Conservation (phyloP, 2,329 filamentous ascomycete species). For the Botrytis aclada region DNA sequence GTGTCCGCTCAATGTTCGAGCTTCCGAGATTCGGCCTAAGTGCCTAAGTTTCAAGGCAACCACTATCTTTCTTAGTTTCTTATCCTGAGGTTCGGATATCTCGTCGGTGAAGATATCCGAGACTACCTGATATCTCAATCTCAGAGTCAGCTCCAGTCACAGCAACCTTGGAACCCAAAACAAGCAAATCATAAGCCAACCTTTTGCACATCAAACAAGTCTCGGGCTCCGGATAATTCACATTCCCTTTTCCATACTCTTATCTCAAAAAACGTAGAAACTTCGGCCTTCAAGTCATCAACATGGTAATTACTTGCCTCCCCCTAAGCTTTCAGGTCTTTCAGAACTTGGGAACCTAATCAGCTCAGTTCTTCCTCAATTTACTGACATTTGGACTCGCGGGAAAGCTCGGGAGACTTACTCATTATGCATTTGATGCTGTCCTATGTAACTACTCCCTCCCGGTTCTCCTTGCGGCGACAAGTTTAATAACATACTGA, state of each 20-base stretch:
- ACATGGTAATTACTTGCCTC: constrained; percentile 42
- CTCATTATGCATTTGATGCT: constrained; percentile 95
- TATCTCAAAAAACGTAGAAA: not conserved
- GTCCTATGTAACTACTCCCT: constrained; percentile 67
- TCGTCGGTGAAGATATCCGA: not conserved
- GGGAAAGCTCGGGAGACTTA: constrained; percentile 84
- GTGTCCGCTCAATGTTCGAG: not conserved
- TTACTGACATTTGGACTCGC: constrained; percentile 66
- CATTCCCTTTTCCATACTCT: not conserved
- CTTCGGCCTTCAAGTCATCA: constrained; percentile 26
- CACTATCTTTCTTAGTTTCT: not conserved
- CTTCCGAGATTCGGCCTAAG: not conserved
- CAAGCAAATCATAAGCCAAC: constrained; percentile 2
- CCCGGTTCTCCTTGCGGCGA: not conserved
- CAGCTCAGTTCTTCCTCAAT: constrained; percentile 58
- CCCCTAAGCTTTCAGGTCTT: constrained; percentile 6
- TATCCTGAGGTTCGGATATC: not conserved
- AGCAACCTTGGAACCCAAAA: not conserved
- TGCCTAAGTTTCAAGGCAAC: not conserved
- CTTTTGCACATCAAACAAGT: not conserved
- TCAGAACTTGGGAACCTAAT: constrained; percentile 44
- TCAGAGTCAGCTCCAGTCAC: not conserved
- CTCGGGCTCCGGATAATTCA: not conserved
- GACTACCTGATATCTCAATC: constrained; percentile 6
- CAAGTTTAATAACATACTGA: not conserved